Base-by-base conservation (phyloP, 2,329 filamentous ascomycete species). In the Alternaria arbusti region DNA sequence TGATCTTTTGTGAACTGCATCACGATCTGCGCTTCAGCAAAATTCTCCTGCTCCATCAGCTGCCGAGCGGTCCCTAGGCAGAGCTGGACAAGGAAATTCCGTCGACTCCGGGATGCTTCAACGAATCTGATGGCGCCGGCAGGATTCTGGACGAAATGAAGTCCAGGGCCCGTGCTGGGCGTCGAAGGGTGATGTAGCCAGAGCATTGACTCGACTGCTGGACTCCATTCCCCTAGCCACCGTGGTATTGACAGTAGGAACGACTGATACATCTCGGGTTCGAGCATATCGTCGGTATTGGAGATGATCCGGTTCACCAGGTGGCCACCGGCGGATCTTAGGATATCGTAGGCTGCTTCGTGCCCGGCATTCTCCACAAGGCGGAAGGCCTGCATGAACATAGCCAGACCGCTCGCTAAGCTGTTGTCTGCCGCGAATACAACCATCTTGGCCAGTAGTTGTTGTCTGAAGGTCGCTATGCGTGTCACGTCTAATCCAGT, bases 1-100 rank as follows among this genome's bases (percentile, higher is more conserved):
- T 78, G 69, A 12, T 72, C 59, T 56, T 74, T 73, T 6, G 71
- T 65, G 30, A 78, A 78, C 2, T 73, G 59, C 69, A 79, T 73
- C 5, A 70, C 73, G 6, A 65, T 46, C 40, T 75, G 74, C 12
- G 77, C 77, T 44, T 78, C 75, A 4, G 58, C 54, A 32, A 70
- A 74, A 17, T 66, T 69, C 47, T 77, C 67, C 32, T 76, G 69
- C n/a, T 73, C 70, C 11, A 79, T 57, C 20, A 74, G 59, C 45
- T 75, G 70, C 10, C 70, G 74, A 20, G 78, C 77, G 22, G 74
- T 70, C 13, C 70, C 75, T 12, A 79, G 36, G 47, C 72, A 76
- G 7, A 79, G 64, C 23, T 75, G 73, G 1, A 79, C 74, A 7
- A 78, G 26, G 43, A 76, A 74, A 12, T 65, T 57, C 23, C 66